These are phyloP conservation scores for Tieghemostelium lacteum DNA, from an alignment of 78 protist species.

Conservation along the genomic window DNA sequence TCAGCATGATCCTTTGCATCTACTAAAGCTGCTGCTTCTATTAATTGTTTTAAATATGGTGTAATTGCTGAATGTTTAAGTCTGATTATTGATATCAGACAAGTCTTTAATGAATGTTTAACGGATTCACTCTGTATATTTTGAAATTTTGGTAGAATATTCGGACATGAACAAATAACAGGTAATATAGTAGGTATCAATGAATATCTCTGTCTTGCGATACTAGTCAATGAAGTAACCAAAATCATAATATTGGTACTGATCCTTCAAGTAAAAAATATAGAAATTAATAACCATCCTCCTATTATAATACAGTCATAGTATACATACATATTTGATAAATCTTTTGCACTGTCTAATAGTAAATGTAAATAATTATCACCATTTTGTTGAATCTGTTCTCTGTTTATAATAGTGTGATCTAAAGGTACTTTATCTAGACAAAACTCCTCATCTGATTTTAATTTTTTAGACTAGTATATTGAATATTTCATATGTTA, in stretches of 20 bases:
- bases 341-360: constrained; percentile 17
- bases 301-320: background rate
- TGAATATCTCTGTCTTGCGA: constrained; percentile 34
- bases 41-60: constrained; percentile 18
- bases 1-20: constrained; percentile 37
- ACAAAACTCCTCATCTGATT: constrained; percentile 57
- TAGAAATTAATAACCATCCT: background rate
- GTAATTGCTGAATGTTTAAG: constrained; percentile 15
- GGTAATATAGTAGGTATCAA: constrained; percentile 11
- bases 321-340: constrained; percentile 35
- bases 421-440: constrained; percentile 39
- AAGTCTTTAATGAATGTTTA: constrained; percentile 41
- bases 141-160: constrained; percentile 24
- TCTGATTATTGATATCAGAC: constrained; percentile 38
- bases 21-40: background rate
- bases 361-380: constrained; percentile 4
- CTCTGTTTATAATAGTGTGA: constrained; percentile 9
- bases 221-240: constrained; percentile 24
- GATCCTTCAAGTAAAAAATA: constrained; percentile 32
- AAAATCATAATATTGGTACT: constrained; percentile 62
- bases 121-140: constrained; percentile 41
- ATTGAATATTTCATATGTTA: background rate
- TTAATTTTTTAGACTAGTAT: constrained; percentile 11
- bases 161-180: background rate
- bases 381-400: constrained; percentile 16